A percentile compares a stretch with the other conserved stretches of the same genome.
phyloP scores from a whole-genome alignment of 495 filamentous ascomycete species.

The Penicillium samsonianum region DNA sequence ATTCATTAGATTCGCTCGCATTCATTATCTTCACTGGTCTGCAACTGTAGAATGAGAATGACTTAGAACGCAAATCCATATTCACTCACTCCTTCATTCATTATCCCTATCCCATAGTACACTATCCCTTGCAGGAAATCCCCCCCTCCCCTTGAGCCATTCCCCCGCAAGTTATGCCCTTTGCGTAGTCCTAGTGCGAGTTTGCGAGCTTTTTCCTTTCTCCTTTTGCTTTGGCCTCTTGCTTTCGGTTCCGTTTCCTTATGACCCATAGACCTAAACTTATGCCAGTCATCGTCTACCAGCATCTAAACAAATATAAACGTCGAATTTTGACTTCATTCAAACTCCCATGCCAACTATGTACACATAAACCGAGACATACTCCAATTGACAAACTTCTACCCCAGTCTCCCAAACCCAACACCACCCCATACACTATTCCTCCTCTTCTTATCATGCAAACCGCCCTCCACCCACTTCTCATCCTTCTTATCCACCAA shows the following conservation, averaged over 20 bases:
- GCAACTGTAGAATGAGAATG: not conserved
- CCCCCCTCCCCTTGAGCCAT: no score
- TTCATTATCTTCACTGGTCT: not conserved
- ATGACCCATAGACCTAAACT: no score
- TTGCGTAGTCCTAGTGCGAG: no score
- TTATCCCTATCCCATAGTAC: no score
- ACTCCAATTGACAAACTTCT: not conserved
- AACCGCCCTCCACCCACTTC: slow-evolving; percentile 25
- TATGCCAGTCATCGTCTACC: not conserved
- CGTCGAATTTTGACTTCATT: not conserved
- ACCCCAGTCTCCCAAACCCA: slow-evolving; percentile 13
- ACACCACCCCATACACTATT: slow-evolving; percentile 18
- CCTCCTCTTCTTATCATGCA: slow-evolving; percentile 10
- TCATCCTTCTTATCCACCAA: slow-evolving; percentile 16
- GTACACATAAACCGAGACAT: not conserved
- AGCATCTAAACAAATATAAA: not conserved
- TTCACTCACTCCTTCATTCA: no score
- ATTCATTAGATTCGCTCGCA: slow-evolving; percentile 32
- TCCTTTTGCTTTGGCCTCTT: no score
- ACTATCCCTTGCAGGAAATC: no score
- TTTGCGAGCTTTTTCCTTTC: no score
- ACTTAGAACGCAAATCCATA: no score
- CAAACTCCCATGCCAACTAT: not conserved
- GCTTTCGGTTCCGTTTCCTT: no score
- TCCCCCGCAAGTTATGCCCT: no score